Conservation (phyloP, 108 stramenopile species). For the Epipyxis sp. region DNA sequence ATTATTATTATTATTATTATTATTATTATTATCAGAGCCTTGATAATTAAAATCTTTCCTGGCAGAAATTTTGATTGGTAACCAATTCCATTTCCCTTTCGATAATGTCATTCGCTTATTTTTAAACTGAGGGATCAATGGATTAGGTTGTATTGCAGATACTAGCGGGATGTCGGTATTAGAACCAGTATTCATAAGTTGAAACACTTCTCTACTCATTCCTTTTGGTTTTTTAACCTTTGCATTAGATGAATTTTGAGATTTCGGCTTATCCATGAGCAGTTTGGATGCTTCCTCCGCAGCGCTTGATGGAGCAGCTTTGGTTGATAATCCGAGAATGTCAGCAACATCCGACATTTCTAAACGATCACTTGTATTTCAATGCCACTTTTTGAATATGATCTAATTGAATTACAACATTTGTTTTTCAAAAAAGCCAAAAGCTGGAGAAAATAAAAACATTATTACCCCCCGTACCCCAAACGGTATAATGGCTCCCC, state of each 20-base stretch:
- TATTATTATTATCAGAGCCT: too few species aligned
- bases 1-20: too few species aligned
- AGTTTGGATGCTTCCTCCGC: background rate
- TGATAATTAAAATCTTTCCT: constrained; percentile 15
- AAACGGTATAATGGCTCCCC: too few species aligned
- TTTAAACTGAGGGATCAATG: background rate
- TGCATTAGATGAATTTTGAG: background rate
- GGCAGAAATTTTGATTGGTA: constrained; percentile 10
- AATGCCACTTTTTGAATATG: too few species aligned
- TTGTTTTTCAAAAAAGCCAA: too few species aligned
- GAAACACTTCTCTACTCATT: constrained; percentile 29
- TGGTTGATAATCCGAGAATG: constrained; percentile 10
- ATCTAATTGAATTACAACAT: too few species aligned
- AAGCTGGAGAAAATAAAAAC: too few species aligned
- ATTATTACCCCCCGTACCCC: too few species aligned
- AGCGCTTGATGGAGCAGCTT: background rate
- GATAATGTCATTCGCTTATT: background rate
- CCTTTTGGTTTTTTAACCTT: constrained; percentile 27
- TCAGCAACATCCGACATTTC: constrained; percentile 29
- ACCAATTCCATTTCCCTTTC: constrained; percentile 21
- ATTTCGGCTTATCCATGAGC: background rate
- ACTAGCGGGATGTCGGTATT: background rate
- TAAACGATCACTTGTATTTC: background rate
- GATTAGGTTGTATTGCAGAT: background rate
- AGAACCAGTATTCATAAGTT: background rate